These are phyloP conservation scores for Daedalea quercina DNA, from an alignment of 768 basidiomycete genomes.

Conservation along the genomic window DNA sequence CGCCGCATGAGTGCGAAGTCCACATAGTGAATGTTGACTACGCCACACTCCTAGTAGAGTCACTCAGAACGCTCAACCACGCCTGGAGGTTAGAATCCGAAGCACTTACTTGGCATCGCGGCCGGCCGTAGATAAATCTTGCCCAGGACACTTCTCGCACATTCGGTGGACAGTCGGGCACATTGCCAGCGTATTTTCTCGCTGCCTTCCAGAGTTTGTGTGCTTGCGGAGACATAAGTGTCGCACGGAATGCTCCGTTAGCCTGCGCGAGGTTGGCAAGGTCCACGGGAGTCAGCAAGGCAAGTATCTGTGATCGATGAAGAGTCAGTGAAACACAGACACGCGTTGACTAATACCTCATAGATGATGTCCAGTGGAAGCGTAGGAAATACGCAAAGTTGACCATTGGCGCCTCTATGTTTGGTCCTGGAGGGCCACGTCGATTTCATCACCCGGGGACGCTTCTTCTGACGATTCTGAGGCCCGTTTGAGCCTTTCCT, in stretches of 20 bases:
- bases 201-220: not conserved
- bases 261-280: not conserved
- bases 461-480: too few species aligned
- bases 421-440: too few species aligned
- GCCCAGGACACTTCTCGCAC: not conserved
- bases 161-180: not conserved
- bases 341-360: not conserved
- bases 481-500: too few species aligned
- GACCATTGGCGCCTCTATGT: too few species aligned
- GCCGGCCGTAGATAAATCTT: not conserved
- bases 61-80: too few species aligned
- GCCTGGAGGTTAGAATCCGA: not conserved
- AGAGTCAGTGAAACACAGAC: not conserved
- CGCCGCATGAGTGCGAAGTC: not conserved
- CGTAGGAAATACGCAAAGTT: not conserved
- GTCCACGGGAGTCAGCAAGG: not conserved
- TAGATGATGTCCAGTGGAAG: not conserved
- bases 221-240: not conserved
- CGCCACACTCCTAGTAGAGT: too few species aligned
- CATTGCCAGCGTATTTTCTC: not conserved
- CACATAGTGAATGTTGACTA: too few species aligned
- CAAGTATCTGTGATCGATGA: not conserved
- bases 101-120: not conserved
- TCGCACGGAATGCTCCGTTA: not conserved
- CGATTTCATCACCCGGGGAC: too few species aligned